phyloP scores from a whole-genome alignment of 2,329 filamentous ascomycete genomes.

The Colletotrichum endophyticum region DNA sequence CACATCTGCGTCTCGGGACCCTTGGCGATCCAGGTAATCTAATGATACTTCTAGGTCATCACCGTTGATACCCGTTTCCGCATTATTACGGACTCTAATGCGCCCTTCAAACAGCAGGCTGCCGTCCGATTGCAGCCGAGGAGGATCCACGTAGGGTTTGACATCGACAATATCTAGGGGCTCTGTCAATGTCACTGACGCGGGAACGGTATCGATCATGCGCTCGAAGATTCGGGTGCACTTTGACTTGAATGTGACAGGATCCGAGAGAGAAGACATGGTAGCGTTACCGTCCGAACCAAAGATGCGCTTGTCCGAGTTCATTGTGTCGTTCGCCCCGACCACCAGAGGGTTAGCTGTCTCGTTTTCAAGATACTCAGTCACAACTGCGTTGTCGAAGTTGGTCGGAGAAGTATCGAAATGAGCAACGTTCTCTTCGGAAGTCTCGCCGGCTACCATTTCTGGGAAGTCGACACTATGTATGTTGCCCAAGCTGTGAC shows the following conservation, averaged over 20 bases:
- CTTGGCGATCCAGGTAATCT: not conserved
- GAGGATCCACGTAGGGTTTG: conserved; percentile 31
- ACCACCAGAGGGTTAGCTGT: conserved; percentile 24
- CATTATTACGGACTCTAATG: not conserved
- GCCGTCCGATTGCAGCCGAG: conserved; percentile 25
- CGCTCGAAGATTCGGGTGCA: conserved; percentile 31
- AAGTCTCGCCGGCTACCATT: conserved; percentile 5
- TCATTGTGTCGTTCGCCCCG: conserved; percentile 22
- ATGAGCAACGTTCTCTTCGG: conserved; percentile 35
- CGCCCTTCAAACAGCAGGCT: conserved; percentile 13
- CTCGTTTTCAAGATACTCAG: conserved; percentile 20
- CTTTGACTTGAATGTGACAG: conserved; percentile 38
- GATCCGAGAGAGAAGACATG: conserved; percentile 40
- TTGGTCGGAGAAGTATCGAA: conserved; percentile 31
- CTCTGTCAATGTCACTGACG: conserved; percentile 29
- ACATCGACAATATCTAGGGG: conserved; percentile 31
- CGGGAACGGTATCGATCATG: conserved; percentile 39
- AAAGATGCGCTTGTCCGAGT: conserved; percentile 24
- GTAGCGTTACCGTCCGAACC: conserved; percentile 38
- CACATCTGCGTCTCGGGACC: not conserved
- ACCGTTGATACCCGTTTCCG: not conserved
- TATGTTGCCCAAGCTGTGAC: conserved; percentile 26
- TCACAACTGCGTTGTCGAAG: conserved; percentile 24
- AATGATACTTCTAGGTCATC: not conserved
- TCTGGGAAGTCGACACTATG: conserved; percentile 26